Evolutionary conservation across 345 rosid species (phyloP).

Genomic region (Syzygium grande): DNA sequence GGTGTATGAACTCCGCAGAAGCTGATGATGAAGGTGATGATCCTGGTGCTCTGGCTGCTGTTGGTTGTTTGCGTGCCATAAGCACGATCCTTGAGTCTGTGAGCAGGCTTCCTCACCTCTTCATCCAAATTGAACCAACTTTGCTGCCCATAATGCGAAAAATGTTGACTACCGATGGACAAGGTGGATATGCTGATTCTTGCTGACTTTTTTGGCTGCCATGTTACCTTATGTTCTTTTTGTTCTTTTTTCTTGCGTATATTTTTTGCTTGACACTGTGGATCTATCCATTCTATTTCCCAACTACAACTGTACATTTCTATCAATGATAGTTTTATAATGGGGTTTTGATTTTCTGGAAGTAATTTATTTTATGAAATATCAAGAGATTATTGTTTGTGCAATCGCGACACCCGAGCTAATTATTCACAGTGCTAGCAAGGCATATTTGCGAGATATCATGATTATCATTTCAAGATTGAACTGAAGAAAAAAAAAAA

Average conservation of each 20-base stretch:
- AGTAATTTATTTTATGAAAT: not conserved
- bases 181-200: slow-evolving; percentile 38
- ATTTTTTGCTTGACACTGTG: not conserved
- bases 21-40: slow-evolving; percentile 78
- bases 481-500: not conserved
- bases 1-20: slow-evolving; percentile 87
- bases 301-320: not conserved
- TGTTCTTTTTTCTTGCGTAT: not conserved
- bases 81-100: slow-evolving; percentile 94
- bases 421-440: not conserved
- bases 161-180: slow-evolving; percentile 97
- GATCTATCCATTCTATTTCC: not conserved
- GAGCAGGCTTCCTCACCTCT: slow-evolving; percentile 85
- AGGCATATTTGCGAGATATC: not conserved
- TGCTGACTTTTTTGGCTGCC: not conserved
- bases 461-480: not conserved
- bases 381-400: not conserved
- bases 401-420: not conserved
- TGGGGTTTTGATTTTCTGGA: not conserved
- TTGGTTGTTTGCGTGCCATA: slow-evolving; percentile 94
- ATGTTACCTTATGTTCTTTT: not conserved
- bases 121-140: slow-evolving; percentile 80
- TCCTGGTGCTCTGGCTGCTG: slow-evolving; percentile 94
- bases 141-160: slow-evolving; percentile 87
- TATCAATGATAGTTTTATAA: not conserved